Evolutionary conservation across 495 filamentous ascomycete species (phyloP).

Genomic region (Lichenothelia convexa): DNA sequence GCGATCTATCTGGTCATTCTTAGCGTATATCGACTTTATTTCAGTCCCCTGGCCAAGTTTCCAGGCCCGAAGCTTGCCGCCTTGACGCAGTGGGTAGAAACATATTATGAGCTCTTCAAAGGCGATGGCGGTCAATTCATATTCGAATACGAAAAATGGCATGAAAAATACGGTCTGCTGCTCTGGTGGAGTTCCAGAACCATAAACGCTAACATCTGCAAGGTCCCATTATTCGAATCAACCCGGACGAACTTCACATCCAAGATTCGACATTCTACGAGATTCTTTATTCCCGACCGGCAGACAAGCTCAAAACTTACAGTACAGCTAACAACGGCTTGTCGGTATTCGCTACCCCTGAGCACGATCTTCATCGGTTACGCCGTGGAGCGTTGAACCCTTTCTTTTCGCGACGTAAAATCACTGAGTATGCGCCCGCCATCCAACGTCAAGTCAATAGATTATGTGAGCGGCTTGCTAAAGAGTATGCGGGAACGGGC

Average conservation of each 20-base stretch:
- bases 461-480: background rate
- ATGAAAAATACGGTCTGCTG: slow-evolving; percentile 3
- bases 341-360: slow-evolving; percentile 2
- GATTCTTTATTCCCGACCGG: slow-evolving; percentile 5
- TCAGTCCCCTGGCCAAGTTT: slow-evolving; percentile 1
- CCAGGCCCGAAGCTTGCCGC: slow-evolving; percentile 3
- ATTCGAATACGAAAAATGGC: background rate
- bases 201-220: too few species aligned
- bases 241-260: slow-evolving; percentile 17
- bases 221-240: slow-evolving; percentile 19
- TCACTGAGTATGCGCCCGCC: background rate
- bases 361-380: slow-evolving; percentile 2
- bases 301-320: slow-evolving; percentile 9
- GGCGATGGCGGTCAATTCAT: background rate
- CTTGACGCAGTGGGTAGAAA: slow-evolving; percentile 1
- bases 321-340: slow-evolving; percentile 7
- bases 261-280: slow-evolving; percentile 12
- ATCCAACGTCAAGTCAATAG: background rate
- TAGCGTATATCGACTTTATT: slow-evolving; percentile 1
- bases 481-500: background rate
- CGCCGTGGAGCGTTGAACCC: slow-evolving; percentile 3
- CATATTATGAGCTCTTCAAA: slow-evolving; percentile 1
- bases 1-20: too few species aligned
- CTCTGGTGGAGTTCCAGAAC: too few species aligned
- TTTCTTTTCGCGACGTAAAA: slow-evolving; percentile 1